A percentile compares a stretch with the other conserved stretches of the same genome.
Evolutionary conservation across 2,329 filamentous ascomycete species (phyloP).

Genomic region (Fusarium equiseti): DNA sequence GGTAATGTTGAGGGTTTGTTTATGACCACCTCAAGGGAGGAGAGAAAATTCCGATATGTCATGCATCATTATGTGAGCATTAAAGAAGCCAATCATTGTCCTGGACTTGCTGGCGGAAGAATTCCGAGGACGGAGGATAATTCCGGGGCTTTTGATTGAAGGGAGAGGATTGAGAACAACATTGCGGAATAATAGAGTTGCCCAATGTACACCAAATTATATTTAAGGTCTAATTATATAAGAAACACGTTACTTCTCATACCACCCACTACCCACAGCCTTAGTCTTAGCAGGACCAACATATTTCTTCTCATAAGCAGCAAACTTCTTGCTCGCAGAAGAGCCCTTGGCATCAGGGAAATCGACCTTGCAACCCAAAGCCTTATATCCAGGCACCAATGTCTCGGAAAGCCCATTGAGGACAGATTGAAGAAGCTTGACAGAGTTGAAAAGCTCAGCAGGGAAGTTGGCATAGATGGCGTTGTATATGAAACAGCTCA

Average conservation of each 20-base stretch:
- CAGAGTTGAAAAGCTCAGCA: slow-evolving; percentile 17
- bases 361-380: slow-evolving; percentile 23
- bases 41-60: background rate
- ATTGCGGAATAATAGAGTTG: too few relatives aligned
- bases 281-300: slow-evolving; percentile 22
- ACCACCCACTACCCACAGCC: slow-evolving; percentile 22
- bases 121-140: background rate
- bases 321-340: slow-evolving; percentile 7
- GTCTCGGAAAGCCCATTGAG: slow-evolving; percentile 9
- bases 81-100: background rate
- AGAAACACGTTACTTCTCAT: background rate
- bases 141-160: background rate
- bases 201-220: too few relatives aligned
- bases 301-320: slow-evolving; percentile 25
- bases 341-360: slow-evolving; percentile 28
- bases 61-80: background rate
- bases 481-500: slow-evolving; percentile 30
- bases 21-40: background rate
- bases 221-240: too few relatives aligned
- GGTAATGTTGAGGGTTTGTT: background rate
- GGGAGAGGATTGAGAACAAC: too few relatives aligned
- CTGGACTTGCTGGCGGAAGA: too few relatives aligned
- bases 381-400: slow-evolving; percentile 20
- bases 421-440: slow-evolving; percentile 10
- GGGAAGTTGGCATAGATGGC: slow-evolving; percentile 28